phyloP scores from a whole-genome alignment of 257 asterid genomes.

The Ligustrum vulgare region DNA sequence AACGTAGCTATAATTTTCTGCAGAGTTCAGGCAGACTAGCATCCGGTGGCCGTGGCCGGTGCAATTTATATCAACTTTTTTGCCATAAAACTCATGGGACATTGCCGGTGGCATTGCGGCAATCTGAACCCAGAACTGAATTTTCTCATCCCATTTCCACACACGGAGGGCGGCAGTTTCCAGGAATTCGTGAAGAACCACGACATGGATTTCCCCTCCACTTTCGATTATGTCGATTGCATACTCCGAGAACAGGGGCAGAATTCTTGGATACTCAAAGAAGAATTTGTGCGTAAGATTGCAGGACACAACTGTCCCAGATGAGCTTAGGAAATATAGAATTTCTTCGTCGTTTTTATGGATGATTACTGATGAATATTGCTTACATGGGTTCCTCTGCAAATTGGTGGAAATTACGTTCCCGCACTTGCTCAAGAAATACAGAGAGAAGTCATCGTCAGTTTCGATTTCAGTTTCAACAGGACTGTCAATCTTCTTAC shows the following conservation, averaged over 20 bases:
- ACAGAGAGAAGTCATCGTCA: conserved; percentile 39
- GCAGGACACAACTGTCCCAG: conserved; percentile 67
- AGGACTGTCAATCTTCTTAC: conserved; percentile 21
- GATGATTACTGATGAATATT: conserved; percentile 59
- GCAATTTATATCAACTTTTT: conserved; percentile 81
- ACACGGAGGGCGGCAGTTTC: conserved; percentile 69
- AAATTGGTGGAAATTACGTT: conserved; percentile 64
- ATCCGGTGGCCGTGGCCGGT: conserved; percentile 36
- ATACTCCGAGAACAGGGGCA: conserved; percentile 67
- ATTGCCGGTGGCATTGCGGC: conserved; percentile 76
- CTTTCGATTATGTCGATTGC: conserved; percentile 76
- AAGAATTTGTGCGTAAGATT: conserved; percentile 39
- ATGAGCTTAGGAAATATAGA: conserved; percentile 59
- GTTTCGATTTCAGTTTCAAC: conserved; percentile 21
- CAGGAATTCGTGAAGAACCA: conserved; percentile 65
- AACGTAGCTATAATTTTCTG: conserved; percentile 51
- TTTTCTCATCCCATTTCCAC: conserved; percentile 61
- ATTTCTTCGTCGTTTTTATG: conserved; percentile 37
- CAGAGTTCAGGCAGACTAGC: conserved; percentile 59
- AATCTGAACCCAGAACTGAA: conserved; percentile 51
- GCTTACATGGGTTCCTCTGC: conserved; percentile 75
- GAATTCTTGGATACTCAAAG: conserved; percentile 67
- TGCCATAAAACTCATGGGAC: conserved; percentile 63
- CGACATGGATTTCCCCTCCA: conserved; percentile 54
- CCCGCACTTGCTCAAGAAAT: conserved; percentile 80